Conservation (phyloP, 371 early-diverging fungal species). For the Gilbertella persicaria region DNA sequence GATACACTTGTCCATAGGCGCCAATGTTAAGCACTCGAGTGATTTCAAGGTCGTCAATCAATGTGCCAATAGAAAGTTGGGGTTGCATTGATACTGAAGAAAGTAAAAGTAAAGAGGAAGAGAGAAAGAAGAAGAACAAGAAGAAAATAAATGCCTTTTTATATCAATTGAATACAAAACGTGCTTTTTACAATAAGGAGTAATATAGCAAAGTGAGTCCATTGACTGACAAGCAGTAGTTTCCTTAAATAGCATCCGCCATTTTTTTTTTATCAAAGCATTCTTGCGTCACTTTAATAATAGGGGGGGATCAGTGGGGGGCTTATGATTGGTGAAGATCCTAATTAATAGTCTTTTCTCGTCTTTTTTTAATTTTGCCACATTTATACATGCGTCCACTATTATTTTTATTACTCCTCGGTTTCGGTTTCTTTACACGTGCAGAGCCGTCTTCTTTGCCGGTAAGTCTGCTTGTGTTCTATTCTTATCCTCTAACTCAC, state of each 20-base stretch:
- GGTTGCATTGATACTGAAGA: slow-evolving; percentile 3
- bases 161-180: background rate
- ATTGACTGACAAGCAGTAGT: background rate
- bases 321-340: background rate
- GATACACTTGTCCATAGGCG: slow-evolving; percentile 73
- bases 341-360: background rate
- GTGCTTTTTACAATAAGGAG: slow-evolving; percentile 3
- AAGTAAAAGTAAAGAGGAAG: background rate
- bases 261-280: background rate
- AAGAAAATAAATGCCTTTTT: slow-evolving; percentile 5
- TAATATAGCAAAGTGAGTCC: background rate
- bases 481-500: background rate
- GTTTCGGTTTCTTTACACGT: slow-evolving; percentile 7
- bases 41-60: slow-evolving; percentile 39
- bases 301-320: background rate
- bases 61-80: slow-evolving; percentile 30
- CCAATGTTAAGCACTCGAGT: slow-evolving; percentile 66
- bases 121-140: slow-evolving; percentile 3
- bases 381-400: slow-evolving; percentile 4
- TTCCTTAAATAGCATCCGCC: background rate
- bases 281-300: background rate
- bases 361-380: slow-evolving; percentile 14
- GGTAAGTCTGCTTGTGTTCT: background rate
- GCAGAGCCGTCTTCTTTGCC: slow-evolving; percentile 17
- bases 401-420: slow-evolving; percentile 9